Conservation (phyloP, 1,284 basidiomycete species). For the Lentinula novae-zelandiae region DNA sequence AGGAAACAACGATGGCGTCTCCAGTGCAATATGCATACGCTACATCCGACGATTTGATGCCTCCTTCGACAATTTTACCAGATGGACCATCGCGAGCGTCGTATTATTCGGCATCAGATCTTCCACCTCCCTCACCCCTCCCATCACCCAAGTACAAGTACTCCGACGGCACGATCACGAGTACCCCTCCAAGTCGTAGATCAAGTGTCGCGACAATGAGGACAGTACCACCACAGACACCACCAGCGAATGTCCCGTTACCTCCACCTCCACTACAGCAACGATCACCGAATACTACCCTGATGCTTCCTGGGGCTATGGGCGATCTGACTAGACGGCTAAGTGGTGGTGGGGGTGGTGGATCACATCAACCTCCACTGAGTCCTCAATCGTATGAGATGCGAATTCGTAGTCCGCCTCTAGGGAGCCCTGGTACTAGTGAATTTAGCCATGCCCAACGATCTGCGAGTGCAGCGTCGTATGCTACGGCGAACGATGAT, state of each 20-base stretch:
- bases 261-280: conserved; percentile 13
- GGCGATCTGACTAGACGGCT: conserved; percentile 13
- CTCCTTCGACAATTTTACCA: conserved; percentile 1
- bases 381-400: conserved; percentile 47
- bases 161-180: conserved; percentile 40
- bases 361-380: not conserved
- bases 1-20: not conserved
- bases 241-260: conserved; percentile 18
- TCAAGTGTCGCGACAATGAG: conserved; percentile 32
- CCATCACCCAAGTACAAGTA: conserved; percentile 48
- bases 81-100: conserved; percentile 29
- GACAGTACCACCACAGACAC: conserved; percentile 23
- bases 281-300: not conserved
- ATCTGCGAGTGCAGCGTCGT: conserved; percentile 33
- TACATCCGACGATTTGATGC: conserved; percentile 2
- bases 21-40: not conserved
- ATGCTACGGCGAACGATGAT: conserved; percentile 41
- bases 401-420: conserved; percentile 39
- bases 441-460: conserved; percentile 18
- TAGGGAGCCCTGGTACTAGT: conserved; percentile 14
- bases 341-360: conserved; percentile 12
- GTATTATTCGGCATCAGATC: conserved; percentile 70
- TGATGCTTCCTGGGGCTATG: conserved; percentile 11
- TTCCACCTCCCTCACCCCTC: conserved; percentile 58
- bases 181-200: conserved; percentile 36